Evolutionary conservation across 129 eudicot species (phyloP).

Genomic region (Pulicaria dysenterica): DNA sequence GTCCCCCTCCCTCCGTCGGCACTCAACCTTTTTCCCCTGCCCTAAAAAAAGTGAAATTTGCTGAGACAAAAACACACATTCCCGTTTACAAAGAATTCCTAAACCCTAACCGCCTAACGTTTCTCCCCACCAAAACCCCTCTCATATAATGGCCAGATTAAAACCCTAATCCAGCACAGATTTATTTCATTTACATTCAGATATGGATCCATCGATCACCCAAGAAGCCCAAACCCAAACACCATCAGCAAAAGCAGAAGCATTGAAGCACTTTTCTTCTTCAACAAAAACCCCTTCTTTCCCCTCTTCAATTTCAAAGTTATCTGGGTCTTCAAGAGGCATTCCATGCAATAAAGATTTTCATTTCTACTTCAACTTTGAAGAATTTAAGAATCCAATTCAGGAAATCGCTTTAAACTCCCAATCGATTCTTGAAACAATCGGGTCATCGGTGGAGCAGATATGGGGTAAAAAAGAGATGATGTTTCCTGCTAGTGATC

Average conservation of each 20-base stretch:
- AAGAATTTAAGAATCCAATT: constrained; percentile 56
- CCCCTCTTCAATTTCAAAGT: constrained; percentile 50
- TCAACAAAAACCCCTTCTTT: constrained; percentile 21
- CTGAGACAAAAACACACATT: constrained; percentile 24
- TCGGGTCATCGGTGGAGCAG: constrained; percentile 43
- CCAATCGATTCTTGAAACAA: constrained; percentile 34
- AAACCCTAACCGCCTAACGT: constrained; percentile 38
- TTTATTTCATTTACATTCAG: constrained; percentile 7
- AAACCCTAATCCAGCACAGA: constrained; percentile 13
- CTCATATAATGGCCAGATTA: constrained; percentile 30
- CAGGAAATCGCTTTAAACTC: constrained; percentile 37
- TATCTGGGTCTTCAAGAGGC: constrained; percentile 58
- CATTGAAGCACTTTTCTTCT: constrained; percentile 27
- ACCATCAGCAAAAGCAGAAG: constrained; percentile 28
- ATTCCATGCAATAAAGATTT: constrained; percentile 65
- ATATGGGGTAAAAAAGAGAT: constrained; percentile 42
- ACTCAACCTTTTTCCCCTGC: constrained; percentile 1
- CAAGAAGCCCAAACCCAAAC: constrained; percentile 32
- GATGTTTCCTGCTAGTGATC: constrained; percentile 37
- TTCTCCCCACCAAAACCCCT: constrained; percentile 26
- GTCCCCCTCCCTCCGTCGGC: not conserved
- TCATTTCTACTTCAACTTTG: constrained; percentile 59
- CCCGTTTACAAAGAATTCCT: constrained; percentile 18
- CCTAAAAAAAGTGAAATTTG: constrained; percentile 18
- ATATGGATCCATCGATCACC: constrained; percentile 34